These are phyloP conservation scores for Bassia scoparia DNA, from an alignment of 148 eudicot species.

Conservation along the genomic window DNA sequence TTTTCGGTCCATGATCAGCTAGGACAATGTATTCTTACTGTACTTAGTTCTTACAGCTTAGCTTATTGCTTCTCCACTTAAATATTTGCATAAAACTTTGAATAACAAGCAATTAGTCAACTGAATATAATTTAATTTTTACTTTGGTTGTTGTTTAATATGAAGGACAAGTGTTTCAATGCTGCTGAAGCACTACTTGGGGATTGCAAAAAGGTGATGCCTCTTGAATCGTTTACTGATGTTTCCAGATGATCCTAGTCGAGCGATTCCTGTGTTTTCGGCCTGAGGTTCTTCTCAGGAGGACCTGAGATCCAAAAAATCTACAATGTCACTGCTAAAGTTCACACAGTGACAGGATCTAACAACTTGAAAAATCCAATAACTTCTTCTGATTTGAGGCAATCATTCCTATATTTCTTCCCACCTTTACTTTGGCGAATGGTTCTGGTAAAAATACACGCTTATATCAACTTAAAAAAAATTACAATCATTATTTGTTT, in stretches of 20 bases:
- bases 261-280: constrained; percentile 15
- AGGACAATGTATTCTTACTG: constrained; percentile 12
- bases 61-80: too few relatives aligned
- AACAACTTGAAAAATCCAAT: constrained; percentile 2
- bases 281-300: constrained; percentile 15
- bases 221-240: not conserved
- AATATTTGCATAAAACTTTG: too few relatives aligned
- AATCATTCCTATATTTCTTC: not conserved
- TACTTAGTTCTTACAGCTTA: constrained; percentile 3
- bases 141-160: not conserved
- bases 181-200: constrained; percentile 10
- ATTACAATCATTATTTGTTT: too few relatives aligned
- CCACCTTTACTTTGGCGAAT: not conserved
- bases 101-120: not conserved
- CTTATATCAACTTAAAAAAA: not conserved
- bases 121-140: too few relatives aligned
- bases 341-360: not conserved
- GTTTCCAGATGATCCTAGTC: constrained; percentile 6
- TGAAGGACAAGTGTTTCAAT: constrained; percentile 14
- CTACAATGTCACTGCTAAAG: not conserved
- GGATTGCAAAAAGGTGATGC: constrained; percentile 18
- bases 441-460: constrained; percentile 2
- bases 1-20: constrained; percentile 21
- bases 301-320: not conserved
- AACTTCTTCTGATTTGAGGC: not conserved